Evolutionary conservation across 305 asterid genomes (phyloP).

Genomic region (Salvia sclarea): DNA sequence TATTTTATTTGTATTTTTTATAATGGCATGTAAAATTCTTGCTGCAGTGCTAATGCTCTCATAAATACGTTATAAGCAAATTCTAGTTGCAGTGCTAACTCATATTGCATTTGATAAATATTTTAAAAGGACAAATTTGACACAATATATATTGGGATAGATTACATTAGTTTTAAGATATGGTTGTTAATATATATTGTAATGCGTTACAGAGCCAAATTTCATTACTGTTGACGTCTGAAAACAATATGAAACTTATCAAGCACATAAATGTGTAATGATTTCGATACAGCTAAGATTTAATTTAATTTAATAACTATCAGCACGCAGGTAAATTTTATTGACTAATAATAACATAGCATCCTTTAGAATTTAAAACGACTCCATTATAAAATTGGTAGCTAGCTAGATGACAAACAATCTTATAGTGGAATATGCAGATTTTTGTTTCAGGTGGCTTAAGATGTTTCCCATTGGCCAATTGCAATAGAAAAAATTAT

Average conservation of each 20-base stretch:
- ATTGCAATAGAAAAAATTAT: slow-evolving; percentile 1
- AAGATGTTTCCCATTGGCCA: slow-evolving; percentile 33
- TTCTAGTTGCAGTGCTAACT: no score
- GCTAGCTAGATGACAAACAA: not conserved
- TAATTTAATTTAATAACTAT: slow-evolving; percentile 15
- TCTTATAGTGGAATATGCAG: slow-evolving; percentile 27
- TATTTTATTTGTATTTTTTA: no score
- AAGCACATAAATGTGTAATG: slow-evolving; percentile 1
- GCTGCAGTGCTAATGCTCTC: no score
- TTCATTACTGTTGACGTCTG: not conserved
- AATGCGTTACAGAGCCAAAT: not conserved
- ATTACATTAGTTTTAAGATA: no score
- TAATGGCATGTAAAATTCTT: no score
- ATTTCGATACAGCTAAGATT: slow-evolving; percentile 14
- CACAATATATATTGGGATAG: no score
- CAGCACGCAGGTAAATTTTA: slow-evolving; percentile 21
- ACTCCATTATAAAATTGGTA: slow-evolving; percentile 11
- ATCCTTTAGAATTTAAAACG: not conserved
- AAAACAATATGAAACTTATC: slow-evolving; percentile 19
- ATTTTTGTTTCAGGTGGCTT: slow-evolving; percentile 26
- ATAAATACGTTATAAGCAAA: no score
- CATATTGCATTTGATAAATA: no score
- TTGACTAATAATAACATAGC: slow-evolving; percentile 24
- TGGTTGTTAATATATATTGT: no score
- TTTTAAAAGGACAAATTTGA: no score